phyloP scores from a whole-genome alignment of 805 yeast genomes.

The Wickerhamiella sergipiensis region DNA sequence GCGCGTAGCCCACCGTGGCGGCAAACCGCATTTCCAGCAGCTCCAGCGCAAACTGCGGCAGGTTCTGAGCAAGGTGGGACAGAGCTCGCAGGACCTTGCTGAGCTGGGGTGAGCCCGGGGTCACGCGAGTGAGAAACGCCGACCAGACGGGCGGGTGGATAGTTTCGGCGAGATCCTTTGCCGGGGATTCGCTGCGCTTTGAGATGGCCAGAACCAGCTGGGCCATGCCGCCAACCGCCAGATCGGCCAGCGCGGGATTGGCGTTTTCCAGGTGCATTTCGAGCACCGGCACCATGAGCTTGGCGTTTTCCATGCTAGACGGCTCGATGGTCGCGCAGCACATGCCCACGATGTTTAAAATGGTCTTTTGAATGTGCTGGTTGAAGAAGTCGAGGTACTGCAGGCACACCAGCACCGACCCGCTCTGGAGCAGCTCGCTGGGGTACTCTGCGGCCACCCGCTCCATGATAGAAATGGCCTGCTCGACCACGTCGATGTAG shows the following conservation, averaged over 20 bases:
- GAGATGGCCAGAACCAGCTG: conserved; percentile 11
- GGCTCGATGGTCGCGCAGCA: conserved; percentile 39
- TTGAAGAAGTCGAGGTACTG: conserved; percentile 79
- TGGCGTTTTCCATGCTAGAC: conserved; percentile 28
- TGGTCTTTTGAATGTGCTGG: conserved; percentile 74
- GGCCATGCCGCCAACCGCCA: conserved; percentile 10
- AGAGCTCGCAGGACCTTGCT: conserved; percentile 10
- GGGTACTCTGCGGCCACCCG: conserved; percentile 25
- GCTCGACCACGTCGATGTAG: conserved; percentile 86
- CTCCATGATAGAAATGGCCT: conserved; percentile 39
- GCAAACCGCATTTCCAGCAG: conserved; percentile 5
- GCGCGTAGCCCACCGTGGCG: conserved; percentile 6
- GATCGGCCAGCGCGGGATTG: conserved; percentile 9
- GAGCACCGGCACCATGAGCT: conserved; percentile 9
- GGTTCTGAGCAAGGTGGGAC: conserved; percentile 5
- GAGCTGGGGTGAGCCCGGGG: conserved; percentile 10
- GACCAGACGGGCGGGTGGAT: conserved; percentile 6
- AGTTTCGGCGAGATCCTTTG: conserved; percentile 4
- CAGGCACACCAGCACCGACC: conserved; percentile 52
- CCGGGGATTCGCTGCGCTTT: conserved; percentile 2
- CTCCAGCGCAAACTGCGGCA: conserved; percentile 7
- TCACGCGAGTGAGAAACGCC: conserved; percentile 5
- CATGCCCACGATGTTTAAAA: conserved; percentile 58
- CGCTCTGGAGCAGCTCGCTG: conserved; percentile 31
- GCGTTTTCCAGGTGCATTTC: conserved; percentile 1